phyloP scores from a whole-genome alignment of 1,284 basidiomycete species.

The Ceratobasidium sp. region DNA sequence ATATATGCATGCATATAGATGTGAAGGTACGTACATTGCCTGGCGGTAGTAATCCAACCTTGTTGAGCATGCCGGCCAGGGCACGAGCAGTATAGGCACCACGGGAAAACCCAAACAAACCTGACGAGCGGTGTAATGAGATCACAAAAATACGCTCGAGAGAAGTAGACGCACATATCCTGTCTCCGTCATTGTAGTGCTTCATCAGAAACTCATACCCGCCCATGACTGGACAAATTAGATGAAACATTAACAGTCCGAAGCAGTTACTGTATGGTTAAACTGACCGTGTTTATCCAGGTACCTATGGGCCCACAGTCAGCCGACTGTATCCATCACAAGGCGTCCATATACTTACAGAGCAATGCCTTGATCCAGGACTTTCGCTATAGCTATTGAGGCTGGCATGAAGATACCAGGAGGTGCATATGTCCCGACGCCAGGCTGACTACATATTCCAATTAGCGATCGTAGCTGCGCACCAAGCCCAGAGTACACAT shows the following conservation, averaged over 20 bases:
- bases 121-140: background rate
- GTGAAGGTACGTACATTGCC: slow-evolving; percentile 40
- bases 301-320: slow-evolving; percentile 12
- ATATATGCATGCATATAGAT: background rate
- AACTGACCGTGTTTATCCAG: slow-evolving; percentile 29
- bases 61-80: slow-evolving; percentile 49
- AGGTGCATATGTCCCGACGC: slow-evolving; percentile 39
- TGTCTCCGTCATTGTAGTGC: slow-evolving; percentile 43
- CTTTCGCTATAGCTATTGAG: slow-evolving; percentile 13
- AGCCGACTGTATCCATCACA: no score
- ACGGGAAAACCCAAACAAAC: slow-evolving; percentile 49
- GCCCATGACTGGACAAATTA: slow-evolving; percentile 30
- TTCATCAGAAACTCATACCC: slow-evolving; percentile 44
- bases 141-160: background rate
- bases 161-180: slow-evolving; percentile 40
- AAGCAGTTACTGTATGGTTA: background rate
- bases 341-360: no score
- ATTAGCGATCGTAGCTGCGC: no score
- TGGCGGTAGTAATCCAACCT: slow-evolving; percentile 46
- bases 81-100: slow-evolving; percentile 50
- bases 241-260: background rate
- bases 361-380: slow-evolving; percentile 24
- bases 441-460: slow-evolving; percentile 35
- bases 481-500: slow-evolving; percentile 12
- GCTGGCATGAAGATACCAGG: slow-evolving; percentile 20